Conservation (phyloP, 331 rosid genomes). For the Quercus tomentella region DNA sequence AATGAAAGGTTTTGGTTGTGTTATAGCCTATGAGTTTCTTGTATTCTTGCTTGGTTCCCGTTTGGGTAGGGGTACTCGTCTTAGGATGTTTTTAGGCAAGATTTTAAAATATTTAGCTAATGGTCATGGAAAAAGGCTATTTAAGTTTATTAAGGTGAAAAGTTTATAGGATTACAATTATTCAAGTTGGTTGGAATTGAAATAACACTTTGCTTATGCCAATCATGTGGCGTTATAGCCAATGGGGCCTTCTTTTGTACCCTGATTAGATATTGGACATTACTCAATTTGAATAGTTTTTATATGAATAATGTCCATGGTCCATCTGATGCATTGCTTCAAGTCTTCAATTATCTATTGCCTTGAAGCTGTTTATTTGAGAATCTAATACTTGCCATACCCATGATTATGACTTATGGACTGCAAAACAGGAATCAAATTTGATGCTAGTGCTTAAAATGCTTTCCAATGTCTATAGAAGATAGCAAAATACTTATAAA, state of each 20-base stretch:
- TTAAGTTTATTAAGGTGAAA: background rate
- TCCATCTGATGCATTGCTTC: constrained; percentile 3
- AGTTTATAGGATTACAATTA: background rate
- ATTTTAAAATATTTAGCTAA: background rate
- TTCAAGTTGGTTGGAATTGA: background rate
- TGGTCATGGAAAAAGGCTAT: background rate
- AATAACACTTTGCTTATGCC: background rate
- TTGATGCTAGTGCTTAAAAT: background rate
- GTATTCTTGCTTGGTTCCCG: too few species aligned
- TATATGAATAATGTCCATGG: background rate
- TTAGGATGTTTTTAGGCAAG: too few species aligned
- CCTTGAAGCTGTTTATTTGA: constrained; percentile 1
- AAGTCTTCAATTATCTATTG: background rate
- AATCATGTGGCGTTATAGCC: constrained; percentile 2
- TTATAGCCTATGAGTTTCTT: too few species aligned
- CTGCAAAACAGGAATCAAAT: background rate
- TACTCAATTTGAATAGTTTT: background rate
- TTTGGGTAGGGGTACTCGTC: too few species aligned
- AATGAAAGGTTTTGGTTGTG: too few species aligned
- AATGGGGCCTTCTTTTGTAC: background rate
- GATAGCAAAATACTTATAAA: constrained; percentile 5
- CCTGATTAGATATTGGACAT: background rate
- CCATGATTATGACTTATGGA: background rate
- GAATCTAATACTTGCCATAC: background rate
- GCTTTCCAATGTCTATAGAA: background rate